Percentiles rank a stretch among this genome's conserved stretches.
These are phyloP conservation scores for Sicyos edulis DNA, from an alignment of 306 rosid species.

Conservation along the genomic window DNA sequence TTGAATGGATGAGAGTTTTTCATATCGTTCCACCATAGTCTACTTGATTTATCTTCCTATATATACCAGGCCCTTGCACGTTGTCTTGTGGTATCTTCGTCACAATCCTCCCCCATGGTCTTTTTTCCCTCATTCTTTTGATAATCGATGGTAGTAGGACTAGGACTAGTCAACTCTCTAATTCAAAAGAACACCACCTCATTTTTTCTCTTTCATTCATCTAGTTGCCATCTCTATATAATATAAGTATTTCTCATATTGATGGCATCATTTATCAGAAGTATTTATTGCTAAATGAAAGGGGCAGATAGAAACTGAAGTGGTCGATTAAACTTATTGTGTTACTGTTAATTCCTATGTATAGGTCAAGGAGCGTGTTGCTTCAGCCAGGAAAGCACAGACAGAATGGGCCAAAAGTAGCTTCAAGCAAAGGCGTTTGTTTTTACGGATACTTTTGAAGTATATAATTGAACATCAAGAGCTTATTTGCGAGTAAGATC, in stretches of 20 bases:
- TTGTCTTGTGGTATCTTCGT: neutral
- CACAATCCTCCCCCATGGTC: neutral
- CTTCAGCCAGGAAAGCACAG: slow-evolving; percentile 77
- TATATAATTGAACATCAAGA: slow-evolving; percentile 77
- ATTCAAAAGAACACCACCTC: neutral
- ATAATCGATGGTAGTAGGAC: neutral
- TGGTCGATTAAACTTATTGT: slow-evolving; percentile 16
- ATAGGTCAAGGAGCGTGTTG: slow-evolving; percentile 79
- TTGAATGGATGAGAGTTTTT: neutral
- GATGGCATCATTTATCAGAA: neutral
- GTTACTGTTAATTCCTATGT: slow-evolving; percentile 22
- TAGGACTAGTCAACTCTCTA: neutral
- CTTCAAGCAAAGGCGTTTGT: slow-evolving; percentile 84
- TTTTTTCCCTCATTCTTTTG: neutral
- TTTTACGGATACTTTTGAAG: slow-evolving; percentile 77
- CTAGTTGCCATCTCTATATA: neutral
- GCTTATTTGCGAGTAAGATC: slow-evolving; percentile 87
- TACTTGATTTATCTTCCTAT: neutral
- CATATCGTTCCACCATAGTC: neutral
- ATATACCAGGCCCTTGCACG: neutral
- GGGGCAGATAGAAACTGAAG: slow-evolving; percentile 6
- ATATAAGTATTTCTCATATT: neutral
- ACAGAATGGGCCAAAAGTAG: slow-evolving; percentile 77
- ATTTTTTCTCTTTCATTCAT: neutral
- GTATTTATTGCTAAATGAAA: neutral